Base-by-base conservation (phyloP, 2,329 filamentous ascomycete genomes). In the Ascochyta rabiei region DNA sequence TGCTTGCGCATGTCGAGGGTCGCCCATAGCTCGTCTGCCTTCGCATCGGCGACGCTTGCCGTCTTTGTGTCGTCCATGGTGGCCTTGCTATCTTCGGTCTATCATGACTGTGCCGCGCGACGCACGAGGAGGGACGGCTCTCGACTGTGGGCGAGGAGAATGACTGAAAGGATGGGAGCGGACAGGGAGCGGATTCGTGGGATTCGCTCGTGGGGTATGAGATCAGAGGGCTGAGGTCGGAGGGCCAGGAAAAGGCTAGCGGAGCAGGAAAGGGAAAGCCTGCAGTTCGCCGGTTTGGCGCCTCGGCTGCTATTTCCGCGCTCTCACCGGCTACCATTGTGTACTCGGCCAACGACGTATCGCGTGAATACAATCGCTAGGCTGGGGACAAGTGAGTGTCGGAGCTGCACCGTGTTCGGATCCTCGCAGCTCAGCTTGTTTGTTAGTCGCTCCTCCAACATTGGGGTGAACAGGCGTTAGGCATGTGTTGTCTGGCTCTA, bases 1-100 rank as follows among this genome's bases (percentile, higher is more conserved):
- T 88, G 87, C 55, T 83, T 82, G 62, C 86, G 84, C 62, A 88
- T 88, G 75, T 96, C 92, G 63, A 99, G 84, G 69, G 85, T 87
- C 72, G 80, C 81, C 93, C 93, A 98, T 70, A 98, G 85, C 74
- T 87, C 83, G 78, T 91, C 88, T 68, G 97, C 85, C 70, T 93
- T 86, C 76, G 86, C 84, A 79, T 96, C 90, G 73, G 89, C 86
- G 78, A 90, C 84, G 76, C 88, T 88, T 75, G 89, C 84, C 69
- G 88, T 87, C 79, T 95, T 90, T 74, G 81, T 82, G 80, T 91
- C 82, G 80, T 91, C 82, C 82, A 90, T 89, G 77, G 81, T 84
- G 58, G 48, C 51, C 52, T 40, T 56, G 66, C 60, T 76, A 75
- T 74, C 71, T 71, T 64, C 62, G 68, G 64, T 73, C 66, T 72